phyloP scores from a whole-genome alignment of 176 grass and related monocot species.

The Aegilops tauschii region DNA sequence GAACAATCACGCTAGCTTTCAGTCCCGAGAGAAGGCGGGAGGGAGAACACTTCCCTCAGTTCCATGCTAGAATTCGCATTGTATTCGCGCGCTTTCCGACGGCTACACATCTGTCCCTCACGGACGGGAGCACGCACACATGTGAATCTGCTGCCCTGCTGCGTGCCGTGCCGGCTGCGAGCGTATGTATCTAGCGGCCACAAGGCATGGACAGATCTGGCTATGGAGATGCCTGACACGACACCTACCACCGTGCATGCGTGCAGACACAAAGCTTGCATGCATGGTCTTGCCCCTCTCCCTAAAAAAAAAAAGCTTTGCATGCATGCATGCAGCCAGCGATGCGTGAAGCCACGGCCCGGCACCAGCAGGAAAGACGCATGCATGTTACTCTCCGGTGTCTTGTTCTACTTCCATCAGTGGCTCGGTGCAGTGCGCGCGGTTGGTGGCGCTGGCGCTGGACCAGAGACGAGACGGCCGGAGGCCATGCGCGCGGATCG shows the following conservation, averaged over 20 bases:
- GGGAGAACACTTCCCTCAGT: neutral
- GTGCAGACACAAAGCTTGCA: neutral
- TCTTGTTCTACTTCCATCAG: neutral
- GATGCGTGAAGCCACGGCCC: neutral
- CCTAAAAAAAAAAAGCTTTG: neutral
- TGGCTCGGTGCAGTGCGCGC: neutral
- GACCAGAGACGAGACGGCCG: neutral
- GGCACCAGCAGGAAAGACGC: neutral
- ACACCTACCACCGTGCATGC: conserved; percentile 7
- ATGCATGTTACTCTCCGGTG: neutral
- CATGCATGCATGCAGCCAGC: neutral
- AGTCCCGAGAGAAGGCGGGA: too few species aligned
- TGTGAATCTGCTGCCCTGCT: neutral
- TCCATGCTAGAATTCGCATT: neutral
- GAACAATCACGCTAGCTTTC: neutral
- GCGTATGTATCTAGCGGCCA: neutral
- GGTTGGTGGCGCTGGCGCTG: neutral
- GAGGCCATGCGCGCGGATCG: neutral
- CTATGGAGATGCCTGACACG: conserved; percentile 13
- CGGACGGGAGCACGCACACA: neutral
- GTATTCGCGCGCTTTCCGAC: neutral
- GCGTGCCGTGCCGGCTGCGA: neutral
- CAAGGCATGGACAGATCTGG: neutral
- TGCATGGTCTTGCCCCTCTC: neutral
- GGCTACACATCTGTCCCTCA: neutral